Evolutionary conservation across 768 basidiomycete species (phyloP).

Genomic region (Macrolepiota albuminosa): DNA sequence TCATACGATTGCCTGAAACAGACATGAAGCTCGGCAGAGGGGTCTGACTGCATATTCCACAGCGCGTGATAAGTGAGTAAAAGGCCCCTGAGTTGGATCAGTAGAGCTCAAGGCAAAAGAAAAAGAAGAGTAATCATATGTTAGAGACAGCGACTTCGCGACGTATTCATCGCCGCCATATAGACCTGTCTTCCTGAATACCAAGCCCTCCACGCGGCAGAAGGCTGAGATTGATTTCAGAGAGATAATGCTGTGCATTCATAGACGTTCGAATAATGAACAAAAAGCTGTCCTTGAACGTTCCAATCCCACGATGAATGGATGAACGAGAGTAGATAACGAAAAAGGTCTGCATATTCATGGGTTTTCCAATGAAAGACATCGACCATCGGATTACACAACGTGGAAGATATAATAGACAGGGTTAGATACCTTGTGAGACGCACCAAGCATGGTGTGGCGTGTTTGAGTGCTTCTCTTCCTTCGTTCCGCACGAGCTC

Average conservation of each 20-base stretch:
- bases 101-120: neutral
- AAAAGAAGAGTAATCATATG: neutral
- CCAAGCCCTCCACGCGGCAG: neutral
- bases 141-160: neutral
- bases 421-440: conserved; percentile 51
- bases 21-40: conserved; percentile 47
- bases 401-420: neutral
- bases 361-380: no score
- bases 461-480: conserved; percentile 37
- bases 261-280: neutral
- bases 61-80: conserved; percentile 65
- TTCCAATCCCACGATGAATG: neutral
- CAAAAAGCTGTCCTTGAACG: neutral
- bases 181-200: neutral
- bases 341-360: neutral
- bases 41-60: conserved; percentile 57
- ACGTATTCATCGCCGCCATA: neutral
- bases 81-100: conserved; percentile 45
- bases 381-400: neutral
- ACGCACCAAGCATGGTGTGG: conserved; percentile 58
- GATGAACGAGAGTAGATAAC: neutral
- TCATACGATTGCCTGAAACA: conserved; percentile 75
- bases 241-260: neutral
- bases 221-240: neutral
- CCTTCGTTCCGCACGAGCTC: conserved; percentile 50